These are phyloP conservation scores for Aspergillus affinis DNA, from an alignment of 495 filamentous ascomycete genomes.

Conservation along the genomic window DNA sequence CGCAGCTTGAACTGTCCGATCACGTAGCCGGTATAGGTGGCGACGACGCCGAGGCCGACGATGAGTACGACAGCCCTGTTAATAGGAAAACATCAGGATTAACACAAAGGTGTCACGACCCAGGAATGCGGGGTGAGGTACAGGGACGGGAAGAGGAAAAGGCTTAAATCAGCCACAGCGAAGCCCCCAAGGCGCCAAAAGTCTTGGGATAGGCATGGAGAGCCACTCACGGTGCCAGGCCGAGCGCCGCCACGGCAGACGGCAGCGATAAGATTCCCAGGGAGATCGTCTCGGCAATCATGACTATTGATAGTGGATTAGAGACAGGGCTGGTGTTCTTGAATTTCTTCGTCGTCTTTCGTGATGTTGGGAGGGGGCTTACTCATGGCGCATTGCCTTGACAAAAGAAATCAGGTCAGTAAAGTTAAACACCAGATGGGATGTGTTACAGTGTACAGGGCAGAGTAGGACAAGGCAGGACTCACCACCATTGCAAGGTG, in stretches of 20 bases:
- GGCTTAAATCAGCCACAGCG: neutral
- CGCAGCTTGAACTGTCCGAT: slow-evolving; percentile 75
- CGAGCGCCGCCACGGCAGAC: slow-evolving; percentile 59
- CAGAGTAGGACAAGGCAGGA: neutral
- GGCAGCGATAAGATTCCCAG: slow-evolving; percentile 67
- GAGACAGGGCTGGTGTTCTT: too few relatives aligned
- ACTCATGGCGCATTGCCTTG: slow-evolving; percentile 43
- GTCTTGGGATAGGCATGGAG: neutral
- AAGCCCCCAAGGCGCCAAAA: neutral
- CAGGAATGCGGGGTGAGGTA: slow-evolving; percentile 2
- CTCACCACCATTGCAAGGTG: slow-evolving; percentile 43
- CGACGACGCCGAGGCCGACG: slow-evolving; percentile 61
- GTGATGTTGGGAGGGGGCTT: neutral
- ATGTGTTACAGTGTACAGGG: neutral
- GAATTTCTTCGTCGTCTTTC: too few relatives aligned
- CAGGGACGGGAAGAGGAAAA: neutral
- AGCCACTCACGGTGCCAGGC: slow-evolving; percentile 50
- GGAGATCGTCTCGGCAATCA: slow-evolving; percentile 72
- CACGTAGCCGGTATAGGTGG: slow-evolving; percentile 76
- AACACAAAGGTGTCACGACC: slow-evolving; percentile 3
- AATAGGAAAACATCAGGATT: slow-evolving; percentile 3
- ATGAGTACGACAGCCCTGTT: slow-evolving; percentile 63
- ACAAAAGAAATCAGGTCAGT: neutral
- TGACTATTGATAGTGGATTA: slow-evolving; percentile 26
- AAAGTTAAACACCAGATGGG: slow-evolving; percentile 3